Evolutionary conservation across 495 filamentous ascomycete genomes (phyloP).

Genomic region (Niebla homalea): DNA sequence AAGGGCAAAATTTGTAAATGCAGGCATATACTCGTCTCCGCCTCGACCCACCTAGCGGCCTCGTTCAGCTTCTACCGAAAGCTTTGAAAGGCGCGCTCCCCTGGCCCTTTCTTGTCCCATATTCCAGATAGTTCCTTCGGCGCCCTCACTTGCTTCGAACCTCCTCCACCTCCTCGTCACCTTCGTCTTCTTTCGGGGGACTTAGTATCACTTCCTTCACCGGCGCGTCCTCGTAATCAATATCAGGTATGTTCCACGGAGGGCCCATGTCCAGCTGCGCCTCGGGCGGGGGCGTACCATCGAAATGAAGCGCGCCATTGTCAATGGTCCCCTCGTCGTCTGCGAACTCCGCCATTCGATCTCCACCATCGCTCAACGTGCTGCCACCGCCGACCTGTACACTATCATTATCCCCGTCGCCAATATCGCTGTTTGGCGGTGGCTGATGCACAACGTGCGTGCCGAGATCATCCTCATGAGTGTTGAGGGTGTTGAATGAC

Average conservation of each 20-base stretch:
- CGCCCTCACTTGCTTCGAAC: not conserved
- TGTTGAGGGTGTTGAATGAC: constrained; percentile 24
- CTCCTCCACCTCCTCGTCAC: not conserved
- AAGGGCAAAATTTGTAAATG: too few relatives aligned
- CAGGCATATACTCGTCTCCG: too few relatives aligned
- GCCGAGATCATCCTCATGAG: constrained; percentile 12
- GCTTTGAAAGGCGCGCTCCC: not conserved
- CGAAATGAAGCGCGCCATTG: constrained; percentile 2
- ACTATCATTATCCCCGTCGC: constrained; percentile 27
- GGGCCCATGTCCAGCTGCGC: constrained; percentile 2
- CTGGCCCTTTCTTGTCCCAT: too few relatives aligned
- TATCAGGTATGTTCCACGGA: constrained; percentile 20
- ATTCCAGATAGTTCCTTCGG: too few relatives aligned
- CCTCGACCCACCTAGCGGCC: too few relatives aligned
- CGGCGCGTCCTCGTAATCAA: constrained; percentile 31
- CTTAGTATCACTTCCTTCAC: constrained; percentile 33
- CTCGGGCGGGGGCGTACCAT: constrained; percentile 17
- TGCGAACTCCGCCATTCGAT: constrained; percentile 24
- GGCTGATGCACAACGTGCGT: constrained; percentile 24
- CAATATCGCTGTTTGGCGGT: constrained; percentile 12
- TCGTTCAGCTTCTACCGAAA: not conserved
- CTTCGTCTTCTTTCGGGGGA: constrained; percentile 16
- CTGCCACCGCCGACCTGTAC: constrained; percentile 33
- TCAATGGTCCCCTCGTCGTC: constrained; percentile 17
- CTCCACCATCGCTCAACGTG: constrained; percentile 26